Base-by-base conservation (phyloP, 768 basidiomycete species). In the Boletales sp. region DNA sequence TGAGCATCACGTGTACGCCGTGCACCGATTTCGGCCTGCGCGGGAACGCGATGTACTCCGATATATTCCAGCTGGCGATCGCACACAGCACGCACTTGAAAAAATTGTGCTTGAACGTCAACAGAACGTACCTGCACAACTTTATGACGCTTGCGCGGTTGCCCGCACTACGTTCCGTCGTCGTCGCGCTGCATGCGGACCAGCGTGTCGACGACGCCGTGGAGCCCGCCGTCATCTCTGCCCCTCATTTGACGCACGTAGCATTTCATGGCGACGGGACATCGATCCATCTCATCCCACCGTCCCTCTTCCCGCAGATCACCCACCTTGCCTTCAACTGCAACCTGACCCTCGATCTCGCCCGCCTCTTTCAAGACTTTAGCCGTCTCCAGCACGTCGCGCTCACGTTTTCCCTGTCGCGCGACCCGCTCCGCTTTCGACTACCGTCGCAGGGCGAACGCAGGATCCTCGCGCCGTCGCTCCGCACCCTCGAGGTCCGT, bases 271-370 rank as follows among this genome's bases (percentile, higher is more conserved):
- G 65, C 18, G 21, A 44, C 14, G 57, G 36, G 25, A 30, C 49
- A 6, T 45, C 54, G 2, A 49, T 48, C 38, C 17, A 48, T 39
- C 32, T 61, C 44, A 21, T 69, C 31, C 57, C 67, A 1, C 58
- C 31, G 11, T 10, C 33, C 41, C 17, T 60, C 30, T 53, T 54
- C 2, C 31, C 51, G 4, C 60, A 62, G 11, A 52, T 66, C 37
- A 60, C 65, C 2, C 53, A 57, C 44, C 65, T 66, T 41, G 48
- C 56, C 21, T 38, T 64, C 12, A 57, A 65, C 38, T 60, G 57
- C 17, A 17, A 39, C 37, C 41, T 48, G 46, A 39, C 50, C 19
- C 58, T 60, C 46, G 60, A 66, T 34, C 51, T 64, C 31, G 41
- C 48, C 19, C 30, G 37, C 17, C 38, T 67, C 21, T 55, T 60